Percentiles rank a stretch among this genome's conserved stretches.
Conservation (phyloP, 2,329 filamentous ascomycete genomes). For the Aspergillus tamarii region DNA sequence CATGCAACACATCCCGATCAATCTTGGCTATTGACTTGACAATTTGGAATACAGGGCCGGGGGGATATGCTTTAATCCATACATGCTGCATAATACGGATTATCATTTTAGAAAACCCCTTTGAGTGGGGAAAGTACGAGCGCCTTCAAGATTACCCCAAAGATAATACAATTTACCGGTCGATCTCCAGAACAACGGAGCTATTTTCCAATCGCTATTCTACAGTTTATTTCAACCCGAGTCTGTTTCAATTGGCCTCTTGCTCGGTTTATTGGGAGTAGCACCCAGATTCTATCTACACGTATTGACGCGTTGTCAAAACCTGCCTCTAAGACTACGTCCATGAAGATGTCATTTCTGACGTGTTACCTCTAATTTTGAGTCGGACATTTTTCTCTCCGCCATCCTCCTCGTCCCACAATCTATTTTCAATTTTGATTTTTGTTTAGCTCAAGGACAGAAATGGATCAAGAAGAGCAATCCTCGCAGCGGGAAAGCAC, state of each 20-base stretch:
- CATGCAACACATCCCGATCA: not conserved
- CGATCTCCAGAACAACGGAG: constrained; percentile 3
- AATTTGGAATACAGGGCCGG: constrained; percentile 4
- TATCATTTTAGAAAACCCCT: not conserved
- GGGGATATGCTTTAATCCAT: not conserved
- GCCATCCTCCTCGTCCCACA: not conserved
- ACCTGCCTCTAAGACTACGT: not conserved
- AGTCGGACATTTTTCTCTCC: not conserved
- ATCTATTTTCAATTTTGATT: not conserved
- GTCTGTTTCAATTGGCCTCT: not conserved
- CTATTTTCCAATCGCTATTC: not conserved
- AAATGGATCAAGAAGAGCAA: constrained; percentile 23
- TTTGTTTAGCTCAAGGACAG: not conserved
- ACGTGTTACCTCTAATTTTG: constrained; percentile 3
- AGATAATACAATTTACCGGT: not conserved
- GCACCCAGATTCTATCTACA: not conserved
- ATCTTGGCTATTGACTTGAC: not conserved
- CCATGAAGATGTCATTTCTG: constrained; percentile 10
- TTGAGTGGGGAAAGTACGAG: constrained; percentile 7
- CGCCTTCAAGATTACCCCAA: not conserved
- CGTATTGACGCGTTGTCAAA: not conserved
- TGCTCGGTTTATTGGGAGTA: not conserved
- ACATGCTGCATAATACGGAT: not conserved
- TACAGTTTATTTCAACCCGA: not conserved
- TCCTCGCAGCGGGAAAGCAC: constrained; percentile 17